phyloP scores from a whole-genome alignment of 208 protist genomes.

The Acanthamoeba castellanii region DNA sequence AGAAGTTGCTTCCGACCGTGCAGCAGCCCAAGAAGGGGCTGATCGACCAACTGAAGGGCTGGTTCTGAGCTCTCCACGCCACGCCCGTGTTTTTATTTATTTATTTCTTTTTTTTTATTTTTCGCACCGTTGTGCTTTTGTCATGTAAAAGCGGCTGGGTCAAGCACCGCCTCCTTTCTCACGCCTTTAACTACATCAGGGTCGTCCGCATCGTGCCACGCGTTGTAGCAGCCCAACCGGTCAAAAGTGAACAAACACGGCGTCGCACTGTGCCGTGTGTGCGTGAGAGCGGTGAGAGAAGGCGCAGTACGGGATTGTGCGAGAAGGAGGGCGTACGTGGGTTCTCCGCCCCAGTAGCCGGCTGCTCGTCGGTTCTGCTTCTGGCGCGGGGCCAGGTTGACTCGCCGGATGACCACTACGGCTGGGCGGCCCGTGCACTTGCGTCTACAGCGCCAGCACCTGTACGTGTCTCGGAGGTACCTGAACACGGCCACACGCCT shows the following conservation, averaged over 20 bases:
- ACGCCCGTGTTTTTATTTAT: no score
- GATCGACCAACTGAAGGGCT: no score
- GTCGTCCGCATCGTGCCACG: background rate
- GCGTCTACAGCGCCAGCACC: background rate
- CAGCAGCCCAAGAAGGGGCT: background rate
- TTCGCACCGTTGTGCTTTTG: no score
- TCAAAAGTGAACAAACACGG: slow-evolving; percentile 36
- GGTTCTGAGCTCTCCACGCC: no score
- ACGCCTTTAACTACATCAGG: background rate
- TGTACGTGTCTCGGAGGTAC: background rate
- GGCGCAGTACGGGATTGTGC: background rate
- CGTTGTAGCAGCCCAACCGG: background rate
- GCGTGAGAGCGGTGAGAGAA: no score
- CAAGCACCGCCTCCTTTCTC: no score
- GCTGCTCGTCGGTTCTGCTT: background rate
- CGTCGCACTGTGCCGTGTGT: background rate
- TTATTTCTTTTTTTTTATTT: no score
- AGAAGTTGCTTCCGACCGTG: background rate
- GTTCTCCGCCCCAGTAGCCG: slow-evolving; percentile 41
- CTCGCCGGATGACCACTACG: background rate
- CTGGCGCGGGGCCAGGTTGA: background rate
- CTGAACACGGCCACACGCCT: background rate
- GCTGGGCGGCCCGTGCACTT: background rate
- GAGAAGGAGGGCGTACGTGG: slow-evolving; percentile 12
- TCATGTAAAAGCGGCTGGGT: no score